A percentile compares a stretch with the other conserved stretches of the same genome.
Evolutionary conservation across 345 rosid genomes (phyloP).

Genomic region (Syzygium grande): DNA sequence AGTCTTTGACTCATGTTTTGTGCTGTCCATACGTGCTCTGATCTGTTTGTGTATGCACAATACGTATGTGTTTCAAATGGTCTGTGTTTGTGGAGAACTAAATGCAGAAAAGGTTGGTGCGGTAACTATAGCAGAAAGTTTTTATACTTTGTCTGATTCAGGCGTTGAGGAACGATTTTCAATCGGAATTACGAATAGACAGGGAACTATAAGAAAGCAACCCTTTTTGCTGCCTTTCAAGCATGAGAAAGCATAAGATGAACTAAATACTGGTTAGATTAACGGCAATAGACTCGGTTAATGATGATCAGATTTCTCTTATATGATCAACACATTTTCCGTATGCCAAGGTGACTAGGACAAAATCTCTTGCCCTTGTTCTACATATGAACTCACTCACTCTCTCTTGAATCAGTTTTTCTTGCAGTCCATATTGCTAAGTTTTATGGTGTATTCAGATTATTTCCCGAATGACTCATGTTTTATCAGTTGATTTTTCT

Average conservation of each 20-base stretch:
- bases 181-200: not conserved
- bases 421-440: not conserved
- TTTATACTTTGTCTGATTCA: not conserved
- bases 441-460: not conserved
- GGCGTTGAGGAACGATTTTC: accelerated
- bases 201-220: too few species aligned
- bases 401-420: not conserved
- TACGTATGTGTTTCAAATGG: not conserved
- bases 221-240: not conserved
- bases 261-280: not conserved
- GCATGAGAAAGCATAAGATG: not conserved
- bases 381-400: not conserved
- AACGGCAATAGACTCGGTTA: not conserved
- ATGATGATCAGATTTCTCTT: not conserved
- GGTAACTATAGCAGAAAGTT: not conserved
- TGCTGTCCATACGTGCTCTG: not conserved
- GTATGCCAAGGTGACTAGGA: not conserved
- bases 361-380: not conserved
- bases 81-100: not conserved
- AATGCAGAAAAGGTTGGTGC: not conserved
- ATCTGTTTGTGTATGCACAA: not conserved
- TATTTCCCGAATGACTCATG: not conserved
- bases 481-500: not conserved
- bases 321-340: not conserved
- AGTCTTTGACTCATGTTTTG: not conserved